Evolutionary conservation across 768 basidiomycete species (phyloP).

Genomic region (Tephrocybe sp.): DNA sequence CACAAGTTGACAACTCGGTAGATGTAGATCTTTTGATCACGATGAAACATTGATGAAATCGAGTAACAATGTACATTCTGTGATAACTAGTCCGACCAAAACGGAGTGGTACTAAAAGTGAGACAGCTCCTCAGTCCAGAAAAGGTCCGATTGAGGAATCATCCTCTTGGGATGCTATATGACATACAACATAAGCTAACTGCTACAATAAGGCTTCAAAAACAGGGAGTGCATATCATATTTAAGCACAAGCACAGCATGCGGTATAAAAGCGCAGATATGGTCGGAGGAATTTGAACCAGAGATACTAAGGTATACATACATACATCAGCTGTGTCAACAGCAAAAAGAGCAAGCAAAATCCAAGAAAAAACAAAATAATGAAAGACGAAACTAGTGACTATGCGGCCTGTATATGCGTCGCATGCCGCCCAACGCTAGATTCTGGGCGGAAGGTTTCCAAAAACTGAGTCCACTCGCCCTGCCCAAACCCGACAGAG

Average conservation of each 20-base stretch:
- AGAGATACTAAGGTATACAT: slow-evolving; percentile 17
- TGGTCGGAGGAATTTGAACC: background rate
- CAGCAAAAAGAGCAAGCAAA: slow-evolving; percentile 11
- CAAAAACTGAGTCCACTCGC: slow-evolving; percentile 67
- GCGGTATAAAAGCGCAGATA: slow-evolving; percentile 13
- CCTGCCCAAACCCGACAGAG: slow-evolving; percentile 69
- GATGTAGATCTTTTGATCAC: background rate
- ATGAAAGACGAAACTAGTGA: background rate
- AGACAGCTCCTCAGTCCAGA: background rate
- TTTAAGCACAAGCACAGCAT: slow-evolving; percentile 14
- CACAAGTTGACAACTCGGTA: slow-evolving; percentile 51
- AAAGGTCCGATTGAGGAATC: slow-evolving; percentile 7
- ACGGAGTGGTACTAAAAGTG: slow-evolving; percentile 1
- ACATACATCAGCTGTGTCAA: slow-evolving; percentile 21
- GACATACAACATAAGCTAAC: slow-evolving; percentile 27
- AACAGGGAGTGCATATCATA: slow-evolving; percentile 9
- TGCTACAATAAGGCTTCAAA: slow-evolving; percentile 29
- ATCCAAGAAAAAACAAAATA: slow-evolving; percentile 17
- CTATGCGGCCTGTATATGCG: slow-evolving; percentile 34
- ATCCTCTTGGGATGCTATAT: slow-evolving; percentile 32
- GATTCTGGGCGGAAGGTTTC: slow-evolving; percentile 58
- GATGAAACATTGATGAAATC: background rate
- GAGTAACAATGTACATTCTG: background rate
- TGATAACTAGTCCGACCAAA: background rate
- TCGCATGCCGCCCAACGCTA: slow-evolving; percentile 21